Conservation (phyloP, 1,139 yeast genomes). For the Williopsis jadinii region DNA sequence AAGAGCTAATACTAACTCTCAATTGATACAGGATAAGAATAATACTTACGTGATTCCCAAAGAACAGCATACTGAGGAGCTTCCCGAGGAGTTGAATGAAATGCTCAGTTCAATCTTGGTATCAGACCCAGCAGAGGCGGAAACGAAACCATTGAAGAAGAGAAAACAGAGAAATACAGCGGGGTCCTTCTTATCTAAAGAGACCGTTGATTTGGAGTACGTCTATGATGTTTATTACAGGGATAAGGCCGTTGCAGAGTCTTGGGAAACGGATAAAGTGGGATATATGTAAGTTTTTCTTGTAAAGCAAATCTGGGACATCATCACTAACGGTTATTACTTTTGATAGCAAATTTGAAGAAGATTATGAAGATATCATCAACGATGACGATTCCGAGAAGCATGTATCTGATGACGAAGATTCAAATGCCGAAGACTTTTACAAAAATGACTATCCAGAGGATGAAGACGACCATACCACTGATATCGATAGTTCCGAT, state of each 20-base stretch:
- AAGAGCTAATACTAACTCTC: not conserved
- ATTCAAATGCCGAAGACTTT: slow-evolving; percentile 84
- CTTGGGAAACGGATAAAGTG: slow-evolving; percentile 43
- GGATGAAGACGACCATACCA: slow-evolving; percentile 47
- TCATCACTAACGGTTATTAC: slow-evolving; percentile 2
- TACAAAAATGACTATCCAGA: slow-evolving; percentile 94
- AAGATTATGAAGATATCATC: slow-evolving; percentile 52
- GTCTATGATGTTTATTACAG: slow-evolving; percentile 86
- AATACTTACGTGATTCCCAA: slow-evolving; percentile 27
- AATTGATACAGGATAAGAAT: slow-evolving; percentile 25
- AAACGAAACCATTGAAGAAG: slow-evolving; percentile 17
- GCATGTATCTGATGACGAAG: slow-evolving; percentile 55
- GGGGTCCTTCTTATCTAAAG: slow-evolving; percentile 5
- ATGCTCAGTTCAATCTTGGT: slow-evolving; percentile 57
- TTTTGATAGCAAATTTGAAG: slow-evolving; percentile 42
- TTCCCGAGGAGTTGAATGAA: slow-evolving; percentile 59
- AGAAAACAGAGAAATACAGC: slow-evolving; percentile 19
- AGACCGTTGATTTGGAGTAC: slow-evolving; percentile 46
- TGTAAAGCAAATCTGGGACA: not conserved
- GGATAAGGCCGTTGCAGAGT: slow-evolving; percentile 41
- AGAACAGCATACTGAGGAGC: slow-evolving; percentile 29
- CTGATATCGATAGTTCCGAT: slow-evolving; percentile 17
- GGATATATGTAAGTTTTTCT: slow-evolving; percentile 43
- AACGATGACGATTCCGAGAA: slow-evolving; percentile 42
- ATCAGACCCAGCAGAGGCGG: slow-evolving; percentile 4